Base-by-base conservation (phyloP, 176 grass and related monocot species). In the Oropetium thomaeum region DNA sequence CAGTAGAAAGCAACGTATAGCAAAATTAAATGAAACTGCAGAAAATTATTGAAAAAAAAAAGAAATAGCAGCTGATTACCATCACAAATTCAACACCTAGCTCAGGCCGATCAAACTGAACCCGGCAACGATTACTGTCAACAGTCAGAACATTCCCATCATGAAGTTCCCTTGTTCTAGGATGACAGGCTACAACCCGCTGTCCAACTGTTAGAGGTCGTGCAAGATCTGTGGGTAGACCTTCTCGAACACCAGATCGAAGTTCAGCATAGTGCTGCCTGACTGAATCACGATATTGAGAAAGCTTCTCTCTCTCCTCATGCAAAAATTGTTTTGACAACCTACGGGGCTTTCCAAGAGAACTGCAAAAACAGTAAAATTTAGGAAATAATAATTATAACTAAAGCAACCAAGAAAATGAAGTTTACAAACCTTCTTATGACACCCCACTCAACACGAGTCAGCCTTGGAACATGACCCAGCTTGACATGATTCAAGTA, bases 401-500 rank as follows among this genome's bases (percentile, higher is more conserved):
- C 14, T 85, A n/a, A 78, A 29, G 78, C 49, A 72, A 77, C 54
- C 10, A 57, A 69, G 62, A 48, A 55, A 77, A n/a, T 83, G 57
- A 83, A 87, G 43, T 74, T 26, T 34, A 72, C 83, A 22, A 26
- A 97, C 93, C 87, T 88, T 51, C 96, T 69, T 83, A 99, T 99
- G 72, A 99, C 91, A 81, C 91, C 89, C 96, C 91, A 99, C 75
- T 98, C 96, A 30, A 83, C 84, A 82, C 89, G 91, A 62, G 89
- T 99, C 60, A 99, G 60, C 76, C 87, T 88, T 70, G 91, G 91
- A 51, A 99, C 85, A 90, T 99, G 96, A 39, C 87, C 91, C 74
- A 99, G 74, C 68, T 88, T 89, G 74, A 92, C 96, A 89, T 99
- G 91, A 83, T 95, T 99, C 62, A 99, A 83, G 67, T 99, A 99